These are phyloP conservation scores for Carex pumila DNA, from an alignment of 176 grass and related monocot genomes.

Conservation along the genomic window DNA sequence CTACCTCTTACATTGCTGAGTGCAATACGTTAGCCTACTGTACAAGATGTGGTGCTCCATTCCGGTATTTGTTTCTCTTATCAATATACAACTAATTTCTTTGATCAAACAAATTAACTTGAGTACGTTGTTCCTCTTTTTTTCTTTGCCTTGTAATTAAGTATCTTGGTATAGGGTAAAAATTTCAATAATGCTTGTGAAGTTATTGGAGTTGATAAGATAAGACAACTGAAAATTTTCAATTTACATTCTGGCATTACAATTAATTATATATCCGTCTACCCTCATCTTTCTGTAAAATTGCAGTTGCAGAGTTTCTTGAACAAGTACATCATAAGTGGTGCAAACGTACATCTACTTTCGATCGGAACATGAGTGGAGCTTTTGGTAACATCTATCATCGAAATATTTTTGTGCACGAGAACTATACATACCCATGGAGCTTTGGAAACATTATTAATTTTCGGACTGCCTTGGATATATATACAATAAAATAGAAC, in stretches of 20 bases:
- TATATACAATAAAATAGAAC: background rate
- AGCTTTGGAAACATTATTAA: background rate
- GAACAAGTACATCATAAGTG: background rate
- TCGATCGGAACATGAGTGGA: too few species aligned
- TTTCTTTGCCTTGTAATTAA: background rate
- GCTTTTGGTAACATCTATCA: too few species aligned
- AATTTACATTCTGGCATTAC: background rate
- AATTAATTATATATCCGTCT: background rate
- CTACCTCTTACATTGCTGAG: background rate
- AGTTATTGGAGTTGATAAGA: background rate
- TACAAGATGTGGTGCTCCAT: background rate
- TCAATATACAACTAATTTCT: background rate
- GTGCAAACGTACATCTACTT: too few species aligned
- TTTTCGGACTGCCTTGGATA: background rate
- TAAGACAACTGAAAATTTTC: background rate
- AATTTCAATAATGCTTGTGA: background rate
- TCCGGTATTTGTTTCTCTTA: background rate
- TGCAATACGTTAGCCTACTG: background rate
- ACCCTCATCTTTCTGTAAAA: background rate
- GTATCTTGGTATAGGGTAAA: background rate
- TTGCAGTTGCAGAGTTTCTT: background rate
- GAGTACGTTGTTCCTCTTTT: background rate
- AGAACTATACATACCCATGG: background rate
- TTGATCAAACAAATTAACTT: background rate
- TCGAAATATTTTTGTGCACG: background rate